Base-by-base conservation (phyloP, 257 asterid species). In the Hygrophila difformis region DNA sequence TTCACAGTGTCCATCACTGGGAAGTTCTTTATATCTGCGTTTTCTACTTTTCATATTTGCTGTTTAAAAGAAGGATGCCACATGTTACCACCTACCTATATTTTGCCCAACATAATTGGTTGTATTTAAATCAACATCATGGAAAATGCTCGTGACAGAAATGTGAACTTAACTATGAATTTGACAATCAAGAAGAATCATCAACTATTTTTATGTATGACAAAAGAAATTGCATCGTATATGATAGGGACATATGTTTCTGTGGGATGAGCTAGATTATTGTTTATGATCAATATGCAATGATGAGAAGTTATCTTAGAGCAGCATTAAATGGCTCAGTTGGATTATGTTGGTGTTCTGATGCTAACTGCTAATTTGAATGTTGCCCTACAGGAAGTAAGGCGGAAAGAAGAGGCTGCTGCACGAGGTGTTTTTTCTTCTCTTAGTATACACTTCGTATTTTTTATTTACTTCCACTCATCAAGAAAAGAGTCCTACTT, bases 331-430 rank as follows among this genome's bases (percentile, higher is more conserved):
- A 26, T 3, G 31, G 5, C 28, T 35, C 34, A 15, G 16, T 19
- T 37, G 22, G 46, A 26, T 31, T 28, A 41, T 4, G 22, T 51
- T 33, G 11, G 16, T 34, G 41, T 36, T 11, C 42, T 39, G 39
- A 40, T 31, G 17, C 23, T 39, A n/a, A 33, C 38, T 29, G 48
- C 23, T 23, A n/a, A 13, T 39, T 20, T 37, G 13, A 43, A 35
- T 59, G 35, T 17, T 61, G 53, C 42, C 52, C 44, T 59, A 53
- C 73, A 84, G 95, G 95, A 75, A 42, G 83, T 84, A 38, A 84
- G 57, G 68, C 71, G 79, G 66, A 84, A 64, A 62, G 95, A 84
- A 67, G 93, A 84, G 62, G 95, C 97, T 61, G 93, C 87, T 43
- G 84, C 93, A 34, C 76, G 94, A 77, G 97, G 97, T 84, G 47